Base-by-base conservation (phyloP, 169 alveolate genomes). In the Plasmodium gallinaceum region DNA sequence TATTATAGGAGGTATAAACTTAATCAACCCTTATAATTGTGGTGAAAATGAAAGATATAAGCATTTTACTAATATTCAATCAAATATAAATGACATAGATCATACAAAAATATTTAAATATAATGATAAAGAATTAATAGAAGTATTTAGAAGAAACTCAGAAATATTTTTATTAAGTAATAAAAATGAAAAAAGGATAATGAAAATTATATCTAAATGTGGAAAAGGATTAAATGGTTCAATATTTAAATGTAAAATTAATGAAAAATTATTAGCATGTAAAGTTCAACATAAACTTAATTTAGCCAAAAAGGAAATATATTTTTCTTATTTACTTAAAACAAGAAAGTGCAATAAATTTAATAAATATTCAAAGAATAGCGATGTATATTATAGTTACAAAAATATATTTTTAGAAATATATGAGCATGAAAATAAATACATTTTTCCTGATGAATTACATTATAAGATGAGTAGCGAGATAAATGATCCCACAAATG, bases 221-320 rank as follows among this genome's bases (percentile, higher is more conserved):
- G 91, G 91, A n/a, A 83, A 83, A 46, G 91, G 91, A 14, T 20
- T 58, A 52, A 83, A 83, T 83, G 91, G 91, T 52, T 42, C 72
- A 22, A 83, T 62, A 9, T 83, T 64, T 46, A 83, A 69, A 58
- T 83, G 91, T 57, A 58, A 22, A 12, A 57, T 83, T 42, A 39
- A 83, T 57, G 62, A 22, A 7, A 37, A 60, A 45, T 83, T 83
- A 72, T 18, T 68, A 24, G 91, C 86, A 37, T 83, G 91, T 39
- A 83, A 83, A 68, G 26, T 83, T 22, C 91, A 83, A 32, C 61
- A 66, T n/a, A 83, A 60, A 72, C 43, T 83, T 24, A 48, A 57
- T 48, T 20, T 83, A 20, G 78, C 91, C 12, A 83, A 83, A 72
- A 83, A 83, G 57, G 91, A 83, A 83, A 83, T 83, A 83, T 83